Base-by-base conservation (phyloP, 495 filamentous ascomycete species). In the Arthonia radiata region DNA sequence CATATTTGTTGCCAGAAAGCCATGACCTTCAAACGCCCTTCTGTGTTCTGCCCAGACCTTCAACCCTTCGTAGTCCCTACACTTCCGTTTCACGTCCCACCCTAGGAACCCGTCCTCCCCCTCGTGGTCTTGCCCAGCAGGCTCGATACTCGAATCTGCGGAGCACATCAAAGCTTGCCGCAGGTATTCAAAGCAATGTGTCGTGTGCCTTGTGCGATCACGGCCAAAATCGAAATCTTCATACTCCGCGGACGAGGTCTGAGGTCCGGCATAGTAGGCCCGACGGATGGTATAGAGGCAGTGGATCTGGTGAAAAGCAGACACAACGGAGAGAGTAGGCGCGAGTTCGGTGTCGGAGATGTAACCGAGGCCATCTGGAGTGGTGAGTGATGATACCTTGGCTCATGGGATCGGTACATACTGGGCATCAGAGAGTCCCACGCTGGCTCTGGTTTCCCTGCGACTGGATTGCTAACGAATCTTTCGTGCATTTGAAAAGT, bases 391-490 rank as follows among this genome's bases (percentile, higher is more conserved):
- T n/a, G n/a, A n/a, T n/a, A n/a, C n/a, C n/a, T 18, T 12, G 25
- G 17, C 14, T 13, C 6, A 17, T 11, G 8, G 14, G 8, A 17
- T 13, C 13, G 9, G 11, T n/a, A 16, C 38, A 22, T 35, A 39
- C 38, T 36, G n/a, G 38, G 38, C 6, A 41, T 31, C 17, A 41
- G 21, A 13, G 36, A 19, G 22, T 41, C 38, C 38, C 36, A 41
- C 3, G 36, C 27, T 7, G 38, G 36, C 26, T 41, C 36, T 17
- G 17, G 15, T 4, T 17, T 16, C 13, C 28, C 30, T 24, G n/a
- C n/a, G n/a, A n/a, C n/a, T n/a, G n/a, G n/a, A n/a, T n/a, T n/a
- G n/a, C n/a, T n/a, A n/a, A n/a, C n/a, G n/a, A n/a, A n/a, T n/a
- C n/a, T n/a, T n/a, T n/a, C n/a, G n/a, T n/a, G n/a, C n/a, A n/a